Percentiles rank a stretch among this genome's conserved stretches.
These are phyloP conservation scores for Pisolithus orientalis DNA, from an alignment of 768 basidiomycete genomes.

Conservation along the genomic window DNA sequence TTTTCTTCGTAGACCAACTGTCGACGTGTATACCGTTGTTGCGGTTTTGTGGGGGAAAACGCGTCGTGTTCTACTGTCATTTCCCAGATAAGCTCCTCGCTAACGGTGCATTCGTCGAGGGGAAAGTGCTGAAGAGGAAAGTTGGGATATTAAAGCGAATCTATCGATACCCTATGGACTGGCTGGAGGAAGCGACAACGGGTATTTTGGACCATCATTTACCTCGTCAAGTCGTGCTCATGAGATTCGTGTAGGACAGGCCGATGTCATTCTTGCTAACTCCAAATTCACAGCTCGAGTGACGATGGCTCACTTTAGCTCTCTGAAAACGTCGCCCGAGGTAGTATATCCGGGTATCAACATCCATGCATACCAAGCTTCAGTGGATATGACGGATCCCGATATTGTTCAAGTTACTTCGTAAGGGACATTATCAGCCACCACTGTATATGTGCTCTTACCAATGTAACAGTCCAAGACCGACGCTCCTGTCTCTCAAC, in stretches of 20 bases:
- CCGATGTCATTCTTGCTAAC: conserved; percentile 88
- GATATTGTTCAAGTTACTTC: conserved; percentile 52
- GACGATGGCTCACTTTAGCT: conserved; percentile 68
- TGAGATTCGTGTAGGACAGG: conserved; percentile 51
- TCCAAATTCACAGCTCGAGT: conserved; percentile 85
- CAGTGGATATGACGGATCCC: conserved; percentile 35
- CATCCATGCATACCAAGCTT: conserved; percentile 56
- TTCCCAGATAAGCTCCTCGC: conserved; percentile 94
- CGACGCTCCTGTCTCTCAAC: conserved; percentile 83
- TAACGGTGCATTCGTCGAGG: conserved; percentile 58
- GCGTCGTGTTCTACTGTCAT: conserved; percentile 96
- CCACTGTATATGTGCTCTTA: neutral
- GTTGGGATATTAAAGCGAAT: conserved; percentile 56
- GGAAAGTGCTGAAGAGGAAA: conserved; percentile 34
- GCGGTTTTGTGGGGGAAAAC: conserved; percentile 57
- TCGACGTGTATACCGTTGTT: conserved; percentile 88
- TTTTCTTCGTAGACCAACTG: conserved; percentile 93
- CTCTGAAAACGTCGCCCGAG: conserved; percentile 52
- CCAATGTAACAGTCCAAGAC: conserved; percentile 41
- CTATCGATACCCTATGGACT: conserved; percentile 88
- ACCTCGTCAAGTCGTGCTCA: neutral
- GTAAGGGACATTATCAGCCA: conserved; percentile 31
- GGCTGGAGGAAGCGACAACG: conserved; percentile 85
- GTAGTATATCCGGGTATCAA: conserved; percentile 98
- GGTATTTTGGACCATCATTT: conserved; percentile 39